Percentiles rank a stretch among this genome's conserved stretches.
phyloP scores from a whole-genome alignment of 2,329 filamentous ascomycete genomes.

The Aspergillus texensis region DNA sequence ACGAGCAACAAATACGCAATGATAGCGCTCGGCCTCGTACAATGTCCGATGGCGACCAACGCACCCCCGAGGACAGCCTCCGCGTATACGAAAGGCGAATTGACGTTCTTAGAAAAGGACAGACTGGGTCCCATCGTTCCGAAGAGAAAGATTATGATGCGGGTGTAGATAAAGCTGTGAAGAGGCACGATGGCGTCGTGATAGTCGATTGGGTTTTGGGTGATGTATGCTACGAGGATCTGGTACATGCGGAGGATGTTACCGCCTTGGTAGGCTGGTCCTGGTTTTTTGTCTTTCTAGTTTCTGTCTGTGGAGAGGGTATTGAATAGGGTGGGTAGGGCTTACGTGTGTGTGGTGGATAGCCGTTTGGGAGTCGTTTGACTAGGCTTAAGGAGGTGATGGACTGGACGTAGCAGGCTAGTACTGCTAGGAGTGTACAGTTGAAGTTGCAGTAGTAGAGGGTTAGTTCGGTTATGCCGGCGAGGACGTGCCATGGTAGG shows the following conservation, averaged over 20 bases:
- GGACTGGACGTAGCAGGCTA: slow-evolving; percentile 4
- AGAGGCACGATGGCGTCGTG: slow-evolving; percentile 12
- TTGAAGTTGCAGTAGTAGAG: slow-evolving; percentile 4
- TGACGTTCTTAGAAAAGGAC: slow-evolving; percentile 8
- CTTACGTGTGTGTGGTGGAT: slow-evolving; percentile 10
- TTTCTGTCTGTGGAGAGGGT: not conserved
- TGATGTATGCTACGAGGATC: slow-evolving; percentile 11
- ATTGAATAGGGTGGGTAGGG: not conserved
- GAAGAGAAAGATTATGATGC: slow-evolving; percentile 3
- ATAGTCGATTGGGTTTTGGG: slow-evolving; percentile 3
- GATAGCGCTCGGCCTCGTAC: not conserved
- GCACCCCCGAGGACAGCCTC: slow-evolving; percentile 8
- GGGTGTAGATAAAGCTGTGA: slow-evolving; percentile 8
- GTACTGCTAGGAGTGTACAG: slow-evolving; percentile 6
- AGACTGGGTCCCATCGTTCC: slow-evolving; percentile 10
- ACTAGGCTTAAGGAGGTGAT: slow-evolving; percentile 2
- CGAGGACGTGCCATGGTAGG: not conserved
- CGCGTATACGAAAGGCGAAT: slow-evolving; percentile 10
- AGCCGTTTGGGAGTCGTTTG: slow-evolving; percentile 8
- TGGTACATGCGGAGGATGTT: not conserved
- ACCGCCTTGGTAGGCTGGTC: slow-evolving; percentile 11
- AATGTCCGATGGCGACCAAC: slow-evolving; percentile 7
- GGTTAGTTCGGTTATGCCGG: not conserved
- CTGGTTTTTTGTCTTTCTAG: not conserved
- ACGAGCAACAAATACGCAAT: not conserved